Evolutionary conservation across 2,329 filamentous ascomycete species (phyloP).

Genomic region (Graphiopsis chlorocephala): DNA sequence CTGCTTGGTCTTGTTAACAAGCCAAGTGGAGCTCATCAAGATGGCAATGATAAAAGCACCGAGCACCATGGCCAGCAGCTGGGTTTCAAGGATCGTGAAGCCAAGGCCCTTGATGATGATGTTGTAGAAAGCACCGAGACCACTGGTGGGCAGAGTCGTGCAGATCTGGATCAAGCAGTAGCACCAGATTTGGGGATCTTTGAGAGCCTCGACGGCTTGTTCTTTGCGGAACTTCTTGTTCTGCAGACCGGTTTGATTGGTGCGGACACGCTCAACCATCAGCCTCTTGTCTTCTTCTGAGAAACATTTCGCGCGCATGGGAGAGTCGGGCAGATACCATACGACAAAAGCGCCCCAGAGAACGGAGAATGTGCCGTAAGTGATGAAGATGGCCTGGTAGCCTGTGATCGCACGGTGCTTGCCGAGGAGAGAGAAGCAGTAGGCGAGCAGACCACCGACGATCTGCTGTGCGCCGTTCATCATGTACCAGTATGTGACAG

Average conservation of each 20-base stretch:
- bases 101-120: conserved; percentile 71
- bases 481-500: conserved; percentile 65
- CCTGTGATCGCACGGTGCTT: conserved; percentile 31
- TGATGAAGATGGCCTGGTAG: conserved; percentile 68
- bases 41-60: conserved; percentile 72
- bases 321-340: conserved; percentile 65
- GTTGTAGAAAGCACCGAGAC: conserved; percentile 69
- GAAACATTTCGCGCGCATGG: conserved; percentile 70
- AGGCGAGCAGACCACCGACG: conserved; percentile 66
- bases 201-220: conserved; percentile 57
- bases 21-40: conserved; percentile 62
- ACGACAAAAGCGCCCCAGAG: conserved; percentile 64
- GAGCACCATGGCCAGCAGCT: conserved; percentile 72
- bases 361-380: conserved; percentile 62
- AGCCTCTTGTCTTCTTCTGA: conserved; percentile 59
- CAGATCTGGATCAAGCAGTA: conserved; percentile 58
- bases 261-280: conserved; percentile 46
- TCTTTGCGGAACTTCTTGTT: conserved; percentile 51
- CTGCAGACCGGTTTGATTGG: conserved; percentile 47
- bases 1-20: conserved; percentile 67
- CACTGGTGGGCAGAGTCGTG: conserved; percentile 70
- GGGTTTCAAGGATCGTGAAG: conserved; percentile 65
- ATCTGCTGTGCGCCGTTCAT: conserved; percentile 54
- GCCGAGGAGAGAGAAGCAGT: conserved; percentile 42
- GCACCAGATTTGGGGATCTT: conserved; percentile 59